A percentile compares a stretch with the other conserved stretches of the same genome.
phyloP scores from a whole-genome alignment of 225 moss, liverwort and hornwort genomes.

The Polytrichum formosum region DNA sequence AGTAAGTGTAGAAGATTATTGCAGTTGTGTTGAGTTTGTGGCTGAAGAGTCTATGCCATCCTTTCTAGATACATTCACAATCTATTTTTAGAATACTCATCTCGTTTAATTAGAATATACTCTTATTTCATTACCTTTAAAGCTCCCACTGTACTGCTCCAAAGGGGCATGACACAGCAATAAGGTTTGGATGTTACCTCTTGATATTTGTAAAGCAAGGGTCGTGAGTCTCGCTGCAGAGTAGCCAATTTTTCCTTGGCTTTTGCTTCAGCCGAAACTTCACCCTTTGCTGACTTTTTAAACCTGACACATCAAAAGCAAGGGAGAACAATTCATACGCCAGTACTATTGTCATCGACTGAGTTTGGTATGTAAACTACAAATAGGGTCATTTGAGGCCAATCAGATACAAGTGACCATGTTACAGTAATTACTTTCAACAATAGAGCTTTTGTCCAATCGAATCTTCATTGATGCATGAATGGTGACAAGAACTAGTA shows the following conservation, averaged over 20 bases:
- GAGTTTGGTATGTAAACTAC: background rate
- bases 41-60: background rate
- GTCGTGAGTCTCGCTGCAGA: conserved; percentile 60
- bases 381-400: background rate
- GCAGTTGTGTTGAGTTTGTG: conserved; percentile 2
- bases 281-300: conserved; percentile 54
- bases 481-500: background rate
- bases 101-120: too few species aligned
- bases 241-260: conserved; percentile 55
- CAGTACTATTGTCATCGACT: too few species aligned
- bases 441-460: background rate
- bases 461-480: background rate
- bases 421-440: background rate
- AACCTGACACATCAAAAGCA: conserved; percentile 22
- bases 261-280: conserved; percentile 56
- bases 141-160: too few species aligned
- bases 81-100: too few species aligned
- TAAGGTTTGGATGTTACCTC: conserved; percentile 26
- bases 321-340: too few species aligned
- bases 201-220: conserved; percentile 56
- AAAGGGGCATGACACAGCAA: too few species aligned
- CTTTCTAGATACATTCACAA: too few species aligned
- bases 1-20: background rate
- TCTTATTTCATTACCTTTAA: too few species aligned
- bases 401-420: background rate